phyloP scores from a whole-genome alignment of 2,329 filamentous ascomycete species.

The Talaromyces marneffei region DNA sequence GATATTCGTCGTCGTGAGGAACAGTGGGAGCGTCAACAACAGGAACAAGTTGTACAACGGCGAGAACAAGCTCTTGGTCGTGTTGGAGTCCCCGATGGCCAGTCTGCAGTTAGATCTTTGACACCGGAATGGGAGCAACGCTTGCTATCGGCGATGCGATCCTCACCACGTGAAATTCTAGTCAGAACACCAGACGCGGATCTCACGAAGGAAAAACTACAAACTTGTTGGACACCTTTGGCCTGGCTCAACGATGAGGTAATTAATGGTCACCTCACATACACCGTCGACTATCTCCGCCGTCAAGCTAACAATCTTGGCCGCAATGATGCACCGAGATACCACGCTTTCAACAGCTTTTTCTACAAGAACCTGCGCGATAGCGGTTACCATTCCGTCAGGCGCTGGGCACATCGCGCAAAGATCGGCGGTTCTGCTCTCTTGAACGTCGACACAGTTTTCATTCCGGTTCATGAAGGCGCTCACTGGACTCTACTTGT shows the following conservation, averaged over 20 bases:
- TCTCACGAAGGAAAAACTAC: conserved; percentile 32
- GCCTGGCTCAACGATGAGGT: conserved; percentile 45
- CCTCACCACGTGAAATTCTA: conserved; percentile 22
- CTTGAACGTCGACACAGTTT: conserved; percentile 43
- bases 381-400: conserved; percentile 35
- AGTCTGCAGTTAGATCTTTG: conserved; percentile 32
- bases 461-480: conserved; percentile 43
- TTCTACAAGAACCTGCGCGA: conserved; percentile 41
- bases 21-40: conserved; percentile 18
- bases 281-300: conserved; percentile 37
- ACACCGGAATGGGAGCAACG: conserved; percentile 31
- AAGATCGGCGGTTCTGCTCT: conserved; percentile 43
- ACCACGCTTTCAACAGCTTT: conserved; percentile 42
- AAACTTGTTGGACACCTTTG: conserved; percentile 30
- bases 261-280: conserved; percentile 41
- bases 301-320: conserved; percentile 28
- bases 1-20: conserved; percentile 1
- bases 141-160: conserved; percentile 27
- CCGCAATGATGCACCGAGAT: conserved; percentile 32
- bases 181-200: conserved; percentile 33
- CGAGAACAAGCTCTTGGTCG: conserved; percentile 1
- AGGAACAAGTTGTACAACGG: conserved; percentile 10
- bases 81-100: conserved; percentile 23
- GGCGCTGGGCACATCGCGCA: conserved; percentile 42
- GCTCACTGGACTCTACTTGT: conserved; percentile 47